Percentiles rank a stretch among this genome's conserved stretches.
Conservation (phyloP, 352 stramenopile genomes). For the Thalassiosira livingstoniorum region DNA sequence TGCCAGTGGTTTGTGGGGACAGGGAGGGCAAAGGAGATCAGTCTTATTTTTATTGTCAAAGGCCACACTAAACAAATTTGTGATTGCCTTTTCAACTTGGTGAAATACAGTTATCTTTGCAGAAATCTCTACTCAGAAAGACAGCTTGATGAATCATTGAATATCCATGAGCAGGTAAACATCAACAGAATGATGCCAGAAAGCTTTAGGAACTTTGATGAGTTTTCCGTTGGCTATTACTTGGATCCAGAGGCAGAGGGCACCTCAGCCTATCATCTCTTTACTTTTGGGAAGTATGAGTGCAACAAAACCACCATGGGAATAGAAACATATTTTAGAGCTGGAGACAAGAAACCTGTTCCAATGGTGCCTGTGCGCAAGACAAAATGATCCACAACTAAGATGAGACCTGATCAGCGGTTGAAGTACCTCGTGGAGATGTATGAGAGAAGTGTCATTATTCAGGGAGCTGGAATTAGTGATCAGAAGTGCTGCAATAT, state of each 20-base stretch:
- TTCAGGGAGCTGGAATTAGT: no score
- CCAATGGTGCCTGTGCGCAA: no score
- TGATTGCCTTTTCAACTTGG: slow-evolving; percentile 7
- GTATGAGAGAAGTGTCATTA: no score
- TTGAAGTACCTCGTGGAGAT: no score
- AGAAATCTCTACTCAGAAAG: slow-evolving; percentile 15
- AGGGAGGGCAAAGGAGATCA: neutral
- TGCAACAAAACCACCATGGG: neutral
- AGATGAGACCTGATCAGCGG: no score
- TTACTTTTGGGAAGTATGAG: neutral
- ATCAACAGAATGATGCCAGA: neutral
- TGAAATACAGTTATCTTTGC: neutral
- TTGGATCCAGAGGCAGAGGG: neutral
- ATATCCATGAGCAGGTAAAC: neutral
- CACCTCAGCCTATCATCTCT: neutral
- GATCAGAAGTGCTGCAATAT: no score
- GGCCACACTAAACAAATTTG: slow-evolving; percentile 27
- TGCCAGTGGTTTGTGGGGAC: slow-evolving; percentile 11
- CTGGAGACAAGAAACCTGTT: no score
- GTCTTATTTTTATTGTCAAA: slow-evolving; percentile 24
- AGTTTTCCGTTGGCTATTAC: neutral
- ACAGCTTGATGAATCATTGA: neutral
- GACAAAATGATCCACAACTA: no score
- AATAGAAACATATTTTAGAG: no score
- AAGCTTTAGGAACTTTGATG: slow-evolving; percentile 1